Conservation (phyloP, 805 yeast species). For the Cyberlindnera mississippiensis region DNA sequence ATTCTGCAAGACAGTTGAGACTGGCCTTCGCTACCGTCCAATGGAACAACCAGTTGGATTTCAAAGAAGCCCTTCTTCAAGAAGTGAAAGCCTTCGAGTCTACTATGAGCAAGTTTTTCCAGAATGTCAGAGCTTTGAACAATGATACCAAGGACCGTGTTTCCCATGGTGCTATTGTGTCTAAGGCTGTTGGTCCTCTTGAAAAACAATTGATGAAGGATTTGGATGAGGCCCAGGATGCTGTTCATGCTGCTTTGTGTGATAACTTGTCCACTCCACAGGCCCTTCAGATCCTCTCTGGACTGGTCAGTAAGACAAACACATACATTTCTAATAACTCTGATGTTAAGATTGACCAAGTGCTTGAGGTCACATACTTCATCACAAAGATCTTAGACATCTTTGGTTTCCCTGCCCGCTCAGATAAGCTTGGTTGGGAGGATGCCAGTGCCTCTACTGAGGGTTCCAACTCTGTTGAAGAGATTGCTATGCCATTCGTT, state of each 20-base stretch:
- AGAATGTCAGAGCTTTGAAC: conserved; percentile 77
- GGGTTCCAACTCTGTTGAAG: conserved; percentile 49
- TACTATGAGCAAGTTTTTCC: conserved; percentile 76
- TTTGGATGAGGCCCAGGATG: conserved; percentile 47
- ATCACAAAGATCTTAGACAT: conserved; percentile 65
- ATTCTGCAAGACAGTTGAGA: conserved; percentile 78
- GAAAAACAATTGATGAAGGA: conserved; percentile 56
- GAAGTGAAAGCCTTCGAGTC: conserved; percentile 80
- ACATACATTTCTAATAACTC: conserved; percentile 56
- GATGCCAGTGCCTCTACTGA: conserved; percentile 31
- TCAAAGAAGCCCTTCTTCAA: conserved; percentile 71
- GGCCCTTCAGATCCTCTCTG: conserved; percentile 62
- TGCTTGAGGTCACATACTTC: conserved; percentile 61
- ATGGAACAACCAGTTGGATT: conserved; percentile 92
- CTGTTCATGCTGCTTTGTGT: conserved; percentile 75
- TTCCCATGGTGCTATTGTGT: conserved; percentile 45
- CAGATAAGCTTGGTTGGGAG: conserved; percentile 80
- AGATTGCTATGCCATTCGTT: conserved; percentile 72
- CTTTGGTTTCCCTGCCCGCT: conserved; percentile 71
- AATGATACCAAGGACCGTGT: conserved; percentile 56
- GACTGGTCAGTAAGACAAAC: conserved; percentile 67
- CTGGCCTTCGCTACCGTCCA: conserved; percentile 85
- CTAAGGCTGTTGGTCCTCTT: conserved; percentile 53
- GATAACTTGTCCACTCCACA: conserved; percentile 83
- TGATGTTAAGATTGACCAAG: conserved; percentile 58